Evolutionary conservation across 257 asterid genomes (phyloP), one percentile per base, ranked within the genome.

Genomic region (Solanum sejunctum): DNA sequence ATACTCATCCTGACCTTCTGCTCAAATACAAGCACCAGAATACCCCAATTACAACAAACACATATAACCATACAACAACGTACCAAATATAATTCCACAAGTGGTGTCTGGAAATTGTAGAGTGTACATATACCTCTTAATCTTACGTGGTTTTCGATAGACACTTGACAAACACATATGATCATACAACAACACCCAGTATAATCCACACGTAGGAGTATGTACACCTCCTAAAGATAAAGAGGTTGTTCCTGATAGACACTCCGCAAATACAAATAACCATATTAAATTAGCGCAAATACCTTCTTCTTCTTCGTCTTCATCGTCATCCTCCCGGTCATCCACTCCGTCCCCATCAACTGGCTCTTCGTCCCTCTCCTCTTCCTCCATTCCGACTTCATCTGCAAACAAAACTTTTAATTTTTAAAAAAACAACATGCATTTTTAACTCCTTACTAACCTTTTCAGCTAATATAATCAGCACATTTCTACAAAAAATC

Each of bases 261-360:
- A 39, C 41, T 67, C 43, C 1, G 4, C 72, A 26, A 26, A 26
- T 63, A 23, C 41, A 63, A 23, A 63, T 13, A 64, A 78, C 16
- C 83, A 52, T 28, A 78, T 75, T 13, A 12, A 28, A 77, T 16
- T 58, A 1, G 13, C 23, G 21, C 23, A 64, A 32, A 20, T 89
- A 94, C 98, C 98, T 39, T 94, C 98, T 21, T 95, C 99, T 83
- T 95, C 98, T 18, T 91, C 93, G n/a, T 94, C 98, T 4, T 95
- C 98, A 1, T 95, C 98, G 4, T 92, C 98, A 12, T 90, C 95
- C 41, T 88, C 93, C 3, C 90, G 91, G 12, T 89, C 92, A 47
- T 85, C 93, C 8, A 69, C 87, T 67, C 64, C 89, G 55, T 90
- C 93, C 55, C 93, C 98, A 28, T 87, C 92, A 51, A 71, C 89